A percentile compares a stretch with the other conserved stretches of the same genome.
Conservation (phyloP, 805 yeast genomes). For the Starmera amethionina region DNA sequence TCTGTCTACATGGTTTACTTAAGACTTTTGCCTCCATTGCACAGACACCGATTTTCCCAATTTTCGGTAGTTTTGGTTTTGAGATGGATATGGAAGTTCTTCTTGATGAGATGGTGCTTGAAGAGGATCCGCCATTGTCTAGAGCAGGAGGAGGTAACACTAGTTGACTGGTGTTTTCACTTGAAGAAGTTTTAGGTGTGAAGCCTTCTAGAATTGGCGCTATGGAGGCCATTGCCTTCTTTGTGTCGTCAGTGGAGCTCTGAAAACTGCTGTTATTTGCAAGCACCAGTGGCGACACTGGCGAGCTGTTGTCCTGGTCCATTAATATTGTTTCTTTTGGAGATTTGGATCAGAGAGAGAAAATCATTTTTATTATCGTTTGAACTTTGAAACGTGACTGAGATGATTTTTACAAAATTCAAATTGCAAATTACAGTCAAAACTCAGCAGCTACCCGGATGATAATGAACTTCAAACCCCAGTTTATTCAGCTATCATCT, state of each 20-base stretch:
- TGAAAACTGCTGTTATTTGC: conserved; percentile 6
- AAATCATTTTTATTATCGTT: no score
- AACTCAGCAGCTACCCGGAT: no score
- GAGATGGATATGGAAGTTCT: conserved; percentile 5
- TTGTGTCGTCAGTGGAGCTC: conserved; percentile 19
- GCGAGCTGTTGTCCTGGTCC: conserved; percentile 2
- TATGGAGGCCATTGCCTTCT: conserved; percentile 65
- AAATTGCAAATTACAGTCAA: no score
- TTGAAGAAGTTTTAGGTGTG: conserved; percentile 58
- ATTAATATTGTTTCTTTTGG: no score
- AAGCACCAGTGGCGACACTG: conserved; percentile 23
- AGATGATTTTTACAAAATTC: no score
- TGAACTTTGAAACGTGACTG: no score
- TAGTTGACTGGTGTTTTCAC: conserved; percentile 27
- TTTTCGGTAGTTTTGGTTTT: conserved; percentile 45
- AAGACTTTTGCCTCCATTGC: conserved; percentile 98
- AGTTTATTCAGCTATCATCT: no score
- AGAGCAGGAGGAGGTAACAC: conserved; percentile 16
- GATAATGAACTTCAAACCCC: no score
- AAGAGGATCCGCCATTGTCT: conserved; percentile 3
- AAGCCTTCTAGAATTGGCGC: conserved; percentile 73
- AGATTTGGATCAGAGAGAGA: not conserved
- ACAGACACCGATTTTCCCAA: conserved; percentile 96
- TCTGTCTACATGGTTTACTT: conserved; percentile 90
- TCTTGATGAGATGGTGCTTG: conserved; percentile 6